A percentile compares a stretch with the other conserved stretches of the same genome.
These are phyloP conservation scores for Hypoxylon rickii DNA, from an alignment of 495 filamentous ascomycete species.

Conservation along the genomic window DNA sequence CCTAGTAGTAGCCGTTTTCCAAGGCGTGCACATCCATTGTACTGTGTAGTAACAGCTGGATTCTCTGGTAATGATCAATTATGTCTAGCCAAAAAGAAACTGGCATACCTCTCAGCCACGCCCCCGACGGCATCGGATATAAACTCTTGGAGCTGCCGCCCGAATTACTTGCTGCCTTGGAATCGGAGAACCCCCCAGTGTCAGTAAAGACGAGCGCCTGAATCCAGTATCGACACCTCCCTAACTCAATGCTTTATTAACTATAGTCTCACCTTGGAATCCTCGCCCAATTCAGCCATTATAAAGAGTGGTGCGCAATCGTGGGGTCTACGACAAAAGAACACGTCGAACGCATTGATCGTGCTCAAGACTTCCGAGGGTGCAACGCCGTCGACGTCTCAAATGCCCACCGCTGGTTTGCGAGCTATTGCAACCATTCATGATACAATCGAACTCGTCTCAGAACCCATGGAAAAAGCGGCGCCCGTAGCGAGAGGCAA, in stretches of 20 bases:
- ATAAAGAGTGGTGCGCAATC: constrained; percentile 72
- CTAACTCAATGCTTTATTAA: background rate
- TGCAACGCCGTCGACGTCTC: constrained; percentile 14
- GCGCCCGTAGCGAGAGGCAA: constrained; percentile 65
- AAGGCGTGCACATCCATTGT: too few species aligned
- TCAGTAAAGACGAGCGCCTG: constrained; percentile 44
- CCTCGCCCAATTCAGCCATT: constrained; percentile 65
- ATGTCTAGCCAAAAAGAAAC: constrained; percentile 67
- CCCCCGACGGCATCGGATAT: constrained; percentile 63
- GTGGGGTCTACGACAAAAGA: constrained; percentile 84
- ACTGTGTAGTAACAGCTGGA: background rate
- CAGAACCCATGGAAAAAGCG: constrained; percentile 41
- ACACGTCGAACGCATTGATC: constrained; percentile 86
- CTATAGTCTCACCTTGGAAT: constrained; percentile 69
- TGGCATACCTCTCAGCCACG: constrained; percentile 67
- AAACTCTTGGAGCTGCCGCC: constrained; percentile 81
- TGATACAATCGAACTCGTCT: constrained; percentile 71
- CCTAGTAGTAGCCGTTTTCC: too few species aligned
- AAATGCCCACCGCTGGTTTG: constrained; percentile 50
- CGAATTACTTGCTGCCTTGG: constrained; percentile 69
- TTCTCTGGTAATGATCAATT: too few species aligned
- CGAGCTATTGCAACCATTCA: constrained; percentile 70
- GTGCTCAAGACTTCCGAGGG: constrained; percentile 58
- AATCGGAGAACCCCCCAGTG: constrained; percentile 63
- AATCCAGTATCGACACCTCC: background rate